Evolutionary conservation across 1,139 yeast genomes (phyloP).

Genomic region (Suhomyces terraborum): DNA sequence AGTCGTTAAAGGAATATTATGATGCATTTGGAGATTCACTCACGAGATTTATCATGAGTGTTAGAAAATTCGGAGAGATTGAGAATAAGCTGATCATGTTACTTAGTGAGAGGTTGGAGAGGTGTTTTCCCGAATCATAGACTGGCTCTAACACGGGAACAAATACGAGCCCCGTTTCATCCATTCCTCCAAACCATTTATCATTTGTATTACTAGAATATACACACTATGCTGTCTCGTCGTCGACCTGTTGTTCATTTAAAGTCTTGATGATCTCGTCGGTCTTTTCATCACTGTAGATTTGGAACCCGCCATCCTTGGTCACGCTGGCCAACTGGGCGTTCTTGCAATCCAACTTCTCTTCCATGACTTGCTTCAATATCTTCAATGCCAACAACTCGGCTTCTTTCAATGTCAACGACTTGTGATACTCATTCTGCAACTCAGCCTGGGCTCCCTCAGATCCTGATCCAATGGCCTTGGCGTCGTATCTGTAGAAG

Average conservation of each 20-base stretch:
- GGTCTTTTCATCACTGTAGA: conserved; percentile 82
- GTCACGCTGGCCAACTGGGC: conserved; percentile 96
- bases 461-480: conserved; percentile 97
- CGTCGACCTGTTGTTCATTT: conserved; percentile 69
- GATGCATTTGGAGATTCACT: conserved; percentile 57
- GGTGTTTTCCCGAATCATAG: conserved; percentile 33
- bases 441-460: conserved; percentile 99
- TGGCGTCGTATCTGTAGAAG: conserved; percentile 94
- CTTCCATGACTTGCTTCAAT: conserved; percentile 98
- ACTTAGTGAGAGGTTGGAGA: conserved; percentile 56
- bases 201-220: conserved; percentile 8
- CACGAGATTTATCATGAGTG: conserved; percentile 54
- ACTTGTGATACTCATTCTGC: conserved; percentile 94
- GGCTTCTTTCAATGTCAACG: conserved; percentile 91
- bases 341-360: conserved; percentile 90
- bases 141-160: not conserved
- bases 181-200: conserved; percentile 7
- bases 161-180: not conserved
- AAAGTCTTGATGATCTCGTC: conserved; percentile 75
- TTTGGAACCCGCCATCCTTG: conserved; percentile 79
- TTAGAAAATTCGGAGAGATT: conserved; percentile 60
- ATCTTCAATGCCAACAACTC: conserved; percentile 87
- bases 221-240: conserved; percentile 11
- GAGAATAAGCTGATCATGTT: conserved; percentile 61
- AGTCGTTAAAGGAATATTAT: conserved; percentile 53